Evolutionary conservation across 2,329 filamentous ascomycete species (phyloP).

Genomic region (Claviceps monticola): DNA sequence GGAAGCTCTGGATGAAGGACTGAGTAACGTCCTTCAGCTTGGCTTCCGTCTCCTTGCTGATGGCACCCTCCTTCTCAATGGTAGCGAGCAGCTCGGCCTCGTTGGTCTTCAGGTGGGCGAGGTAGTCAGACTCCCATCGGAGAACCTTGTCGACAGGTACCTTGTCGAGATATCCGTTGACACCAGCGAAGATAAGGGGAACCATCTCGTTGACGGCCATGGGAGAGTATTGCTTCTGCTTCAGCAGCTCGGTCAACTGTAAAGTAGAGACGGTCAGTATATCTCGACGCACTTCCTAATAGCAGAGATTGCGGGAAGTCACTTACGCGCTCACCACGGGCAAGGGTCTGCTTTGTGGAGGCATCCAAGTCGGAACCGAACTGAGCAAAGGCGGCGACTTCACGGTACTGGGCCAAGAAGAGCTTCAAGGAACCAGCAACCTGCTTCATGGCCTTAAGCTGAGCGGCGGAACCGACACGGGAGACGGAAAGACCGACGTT

Average conservation of each 20-base stretch:
- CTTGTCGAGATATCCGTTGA: conserved; percentile 86
- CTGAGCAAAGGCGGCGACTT: conserved; percentile 97
- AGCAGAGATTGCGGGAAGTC: neutral
- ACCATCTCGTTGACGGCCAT: conserved; percentile 99
- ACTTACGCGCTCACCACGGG: conserved; percentile 92
- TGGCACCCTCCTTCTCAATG: conserved; percentile 89
- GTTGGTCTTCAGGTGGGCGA: conserved; percentile 82
- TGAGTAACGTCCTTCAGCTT: conserved; percentile 64
- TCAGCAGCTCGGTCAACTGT: conserved; percentile 85
- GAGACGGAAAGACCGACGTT: conserved; percentile 99
- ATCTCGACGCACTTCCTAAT: neutral
- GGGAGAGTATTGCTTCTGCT: conserved; percentile 99
- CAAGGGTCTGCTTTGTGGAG: conserved; percentile 95
- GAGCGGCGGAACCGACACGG: conserved; percentile 97
- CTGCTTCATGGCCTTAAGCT: conserved; percentile 99
- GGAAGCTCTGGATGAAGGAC: conserved; percentile 91
- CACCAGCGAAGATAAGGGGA: conserved; percentile 97
- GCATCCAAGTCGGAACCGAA: conserved; percentile 99
- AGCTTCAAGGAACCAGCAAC: conserved; percentile 99
- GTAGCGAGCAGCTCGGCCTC: conserved; percentile 69
- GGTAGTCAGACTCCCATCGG: conserved; percentile 88
- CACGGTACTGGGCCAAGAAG: conserved; percentile 99
- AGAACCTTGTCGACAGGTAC: conserved; percentile 87
- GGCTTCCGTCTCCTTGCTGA: conserved; percentile 87
- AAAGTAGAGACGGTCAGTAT: conserved; percentile 7